Evolutionary conservation across 495 filamentous ascomycete species (phyloP).

Genomic region (Letharia lupina): DNA sequence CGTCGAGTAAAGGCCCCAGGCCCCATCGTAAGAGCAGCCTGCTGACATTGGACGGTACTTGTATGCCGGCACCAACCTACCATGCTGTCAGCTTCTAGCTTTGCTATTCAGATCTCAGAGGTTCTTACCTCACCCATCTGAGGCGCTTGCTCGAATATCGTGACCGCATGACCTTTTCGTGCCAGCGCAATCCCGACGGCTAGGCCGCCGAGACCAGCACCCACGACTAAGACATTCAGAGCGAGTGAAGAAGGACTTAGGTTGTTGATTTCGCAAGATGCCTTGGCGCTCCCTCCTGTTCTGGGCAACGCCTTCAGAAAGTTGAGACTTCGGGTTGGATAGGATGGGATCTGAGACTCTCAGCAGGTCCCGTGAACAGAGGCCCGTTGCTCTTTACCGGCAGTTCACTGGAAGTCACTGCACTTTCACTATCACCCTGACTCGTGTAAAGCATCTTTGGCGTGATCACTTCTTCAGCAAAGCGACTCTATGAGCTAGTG

Average conservation of each 20-base stretch:
- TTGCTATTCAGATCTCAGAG: not conserved
- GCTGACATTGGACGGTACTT: not conserved
- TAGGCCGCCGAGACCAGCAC: not conserved
- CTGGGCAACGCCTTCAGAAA: not conserved
- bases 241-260: not conserved
- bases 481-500: no score
- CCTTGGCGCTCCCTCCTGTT: not conserved
- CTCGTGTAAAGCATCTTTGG: no score
- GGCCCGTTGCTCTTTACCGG: not conserved
- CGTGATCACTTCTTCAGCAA: no score
- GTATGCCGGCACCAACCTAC: not conserved
- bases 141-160: not conserved
- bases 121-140: not conserved
- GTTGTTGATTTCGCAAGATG: not conserved
- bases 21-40: slow-evolving; percentile 3
- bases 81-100: not conserved
- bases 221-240: not conserved
- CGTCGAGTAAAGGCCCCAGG: not conserved
- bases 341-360: not conserved
- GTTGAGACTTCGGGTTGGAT: not conserved
- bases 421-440: not conserved
- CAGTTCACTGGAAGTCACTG: not conserved
- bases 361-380: not conserved
- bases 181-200: not conserved
- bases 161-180: not conserved